Conservation (phyloP, 208 protist species). For the Giardia duodenalis region DNA sequence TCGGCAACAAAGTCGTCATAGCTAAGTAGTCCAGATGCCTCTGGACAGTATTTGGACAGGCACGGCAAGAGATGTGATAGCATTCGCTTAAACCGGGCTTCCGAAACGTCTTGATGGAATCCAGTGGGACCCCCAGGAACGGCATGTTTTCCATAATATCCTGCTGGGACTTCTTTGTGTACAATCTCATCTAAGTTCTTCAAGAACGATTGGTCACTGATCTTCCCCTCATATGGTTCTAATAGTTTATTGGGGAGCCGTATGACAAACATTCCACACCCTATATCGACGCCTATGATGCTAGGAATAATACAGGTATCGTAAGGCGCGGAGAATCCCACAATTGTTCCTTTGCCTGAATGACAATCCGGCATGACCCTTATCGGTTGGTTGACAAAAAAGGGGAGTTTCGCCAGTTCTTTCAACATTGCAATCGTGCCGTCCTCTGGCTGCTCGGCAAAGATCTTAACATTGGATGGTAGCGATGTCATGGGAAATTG, state of each 20-base stretch:
- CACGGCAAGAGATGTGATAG: neutral
- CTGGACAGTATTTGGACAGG: neutral
- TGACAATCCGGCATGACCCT: conserved; percentile 32
- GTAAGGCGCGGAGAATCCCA: conserved; percentile 19
- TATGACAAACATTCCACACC: neutral
- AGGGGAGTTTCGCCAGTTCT: neutral
- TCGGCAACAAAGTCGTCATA: neutral
- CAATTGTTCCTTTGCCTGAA: neutral
- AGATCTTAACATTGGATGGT: neutral
- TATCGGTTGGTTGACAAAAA: neutral
- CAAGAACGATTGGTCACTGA: neutral
- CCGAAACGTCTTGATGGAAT: neutral
- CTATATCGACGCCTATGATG: conserved; percentile 22
- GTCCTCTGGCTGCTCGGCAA: neutral
- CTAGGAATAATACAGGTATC: neutral
- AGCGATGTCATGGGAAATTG: neutral
- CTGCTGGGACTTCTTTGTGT: neutral
- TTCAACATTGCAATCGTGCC: neutral
- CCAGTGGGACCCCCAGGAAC: neutral
- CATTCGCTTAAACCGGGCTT: neutral
- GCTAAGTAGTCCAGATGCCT: neutral
- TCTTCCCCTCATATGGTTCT: neutral
- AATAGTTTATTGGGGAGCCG: neutral
- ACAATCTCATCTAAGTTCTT: conserved; percentile 22
- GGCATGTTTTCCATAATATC: neutral